Evolutionary conservation across 352 stramenopile species (phyloP), one percentile per base, ranked within the genome.

Genomic region (Phytophthora sojae): DNA sequence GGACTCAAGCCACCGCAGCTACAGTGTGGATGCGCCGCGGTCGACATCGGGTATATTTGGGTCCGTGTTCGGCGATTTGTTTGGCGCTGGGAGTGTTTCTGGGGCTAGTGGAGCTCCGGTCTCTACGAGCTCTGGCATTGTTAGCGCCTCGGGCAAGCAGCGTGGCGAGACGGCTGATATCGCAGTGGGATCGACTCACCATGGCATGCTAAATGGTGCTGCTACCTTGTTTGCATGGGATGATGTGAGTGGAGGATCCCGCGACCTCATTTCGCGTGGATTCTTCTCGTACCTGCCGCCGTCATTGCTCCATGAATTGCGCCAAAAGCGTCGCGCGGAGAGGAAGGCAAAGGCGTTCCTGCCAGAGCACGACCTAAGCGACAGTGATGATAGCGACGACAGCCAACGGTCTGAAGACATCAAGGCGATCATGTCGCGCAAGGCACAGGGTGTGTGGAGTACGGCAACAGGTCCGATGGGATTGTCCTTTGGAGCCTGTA

Each of bases 31-130:
- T 57, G 71, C 76, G 8, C 44, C 60, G 2, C 80, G 79, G 11
- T 81, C 79, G 15, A 78, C 76, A 1, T 73, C 79, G 30, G 71
- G 82, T 39, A 75, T 92, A 19, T 87, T 94, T 55, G 79, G 78
- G 8, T 81, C 80, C 1, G 79, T 95, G 26, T 88, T 95, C 61
- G 80, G 76, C 25, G 84, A 95, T 64, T 73, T 92, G 23, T 94
- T 95, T 76, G 83, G 88, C 3, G 19, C n/a, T 59, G 58, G 57
- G 42, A 76, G 58, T 30, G 45, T 44, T 4, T 61, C 50, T 9
- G 32, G 59, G 4, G 17, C 37, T 29, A 64, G 17, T 9, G 61
- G 17, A 54, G 12, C 50, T 58, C 30, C 52, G 25, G 42, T 23
- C 29, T 37, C 53, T 8, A 52, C 14, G 6, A 61, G 26, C 6